These are phyloP conservation scores for Cladobotryum protrusum DNA, from an alignment of 2,329 filamentous ascomycete genomes.

Conservation along the genomic window DNA sequence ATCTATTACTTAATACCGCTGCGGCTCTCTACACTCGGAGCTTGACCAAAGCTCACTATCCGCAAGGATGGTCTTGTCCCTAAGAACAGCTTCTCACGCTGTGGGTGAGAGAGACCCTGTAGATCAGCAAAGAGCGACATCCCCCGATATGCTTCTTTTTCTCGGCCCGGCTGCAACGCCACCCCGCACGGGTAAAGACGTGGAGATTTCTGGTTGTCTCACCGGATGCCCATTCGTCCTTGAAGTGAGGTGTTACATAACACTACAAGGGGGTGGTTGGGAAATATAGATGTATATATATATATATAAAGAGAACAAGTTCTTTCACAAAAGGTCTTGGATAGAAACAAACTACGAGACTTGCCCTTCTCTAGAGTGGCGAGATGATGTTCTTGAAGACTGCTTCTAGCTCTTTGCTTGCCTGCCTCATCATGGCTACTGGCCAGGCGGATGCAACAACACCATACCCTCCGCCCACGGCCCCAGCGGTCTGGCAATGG, in stretches of 20 bases:
- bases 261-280: too few relatives aligned
- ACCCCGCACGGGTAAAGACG: too few relatives aligned
- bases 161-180: neutral
- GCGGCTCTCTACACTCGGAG: too few relatives aligned
- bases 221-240: too few relatives aligned
- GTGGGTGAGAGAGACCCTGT: neutral
- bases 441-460: neutral
- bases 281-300: neutral
- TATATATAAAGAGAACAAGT: neutral
- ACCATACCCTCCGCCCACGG: neutral
- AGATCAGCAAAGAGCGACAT: neutral
- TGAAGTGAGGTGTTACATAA: too few relatives aligned
- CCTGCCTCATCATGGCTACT: slow-evolving; percentile 1
- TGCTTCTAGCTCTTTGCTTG: neutral
- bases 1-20: too few relatives aligned
- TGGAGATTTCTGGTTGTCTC: too few relatives aligned
- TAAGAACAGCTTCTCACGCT: too few relatives aligned
- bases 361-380: neutral
- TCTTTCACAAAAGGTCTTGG: neutral
- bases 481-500: slow-evolving; percentile 9
- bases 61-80: too few relatives aligned
- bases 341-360: too few relatives aligned
- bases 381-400: slow-evolving; percentile 2
- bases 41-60: too few relatives aligned
- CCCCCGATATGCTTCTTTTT: slow-evolving; percentile 1